Base-by-base conservation (phyloP, 1,284 basidiomycete species). In the Sporisorium scitamineum region DNA sequence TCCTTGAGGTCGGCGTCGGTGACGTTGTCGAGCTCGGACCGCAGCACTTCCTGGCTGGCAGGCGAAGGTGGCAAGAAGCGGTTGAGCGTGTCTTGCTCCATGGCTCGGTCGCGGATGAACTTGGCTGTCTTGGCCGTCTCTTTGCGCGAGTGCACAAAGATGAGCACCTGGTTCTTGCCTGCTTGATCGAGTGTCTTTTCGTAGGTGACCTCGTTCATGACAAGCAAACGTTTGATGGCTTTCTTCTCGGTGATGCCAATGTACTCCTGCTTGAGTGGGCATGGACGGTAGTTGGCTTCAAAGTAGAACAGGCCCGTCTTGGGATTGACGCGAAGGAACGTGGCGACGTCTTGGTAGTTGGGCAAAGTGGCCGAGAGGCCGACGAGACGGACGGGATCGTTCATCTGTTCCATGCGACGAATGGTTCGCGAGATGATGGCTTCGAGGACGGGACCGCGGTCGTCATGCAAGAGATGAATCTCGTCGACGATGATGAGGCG, bases 161-260 rank as follows among this genome's bases (percentile, higher is more conserved):
- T 95, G 37, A 99, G 89, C 0, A 84, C 75, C 61, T 83, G 81
- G 44, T 83, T 84, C 58, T 81, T 76, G n/a, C 76, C 81, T 7
- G 80, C 81, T 44, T 84, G 83, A 27, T 84, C 82, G 50, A 83
- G 72, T 32, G 83, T 80, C 88, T 99, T 99, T 86, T 99, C 96
- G 88, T 99, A 99, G 86, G 95, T 97, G 44, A 99, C 95, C 85
- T 99, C 95, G 87, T 99, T 99, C 90, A 95, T 96, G 70, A 98
- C 92, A 85, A 98, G 95, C 84, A 96, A 93, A 5, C 97, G 91
- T 86, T 97, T 98, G 89, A 99, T 98, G 0, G 97, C 97, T 87
- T 98, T 99, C 89, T 97, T 98, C 88, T 99, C 97, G 0, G 96
- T 98, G 72, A 99, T 92, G 70, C 97, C 97, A 74, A 99, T 91